Base-by-base conservation (phyloP, 129 eudicot species). In the Artemisia annua region DNA sequence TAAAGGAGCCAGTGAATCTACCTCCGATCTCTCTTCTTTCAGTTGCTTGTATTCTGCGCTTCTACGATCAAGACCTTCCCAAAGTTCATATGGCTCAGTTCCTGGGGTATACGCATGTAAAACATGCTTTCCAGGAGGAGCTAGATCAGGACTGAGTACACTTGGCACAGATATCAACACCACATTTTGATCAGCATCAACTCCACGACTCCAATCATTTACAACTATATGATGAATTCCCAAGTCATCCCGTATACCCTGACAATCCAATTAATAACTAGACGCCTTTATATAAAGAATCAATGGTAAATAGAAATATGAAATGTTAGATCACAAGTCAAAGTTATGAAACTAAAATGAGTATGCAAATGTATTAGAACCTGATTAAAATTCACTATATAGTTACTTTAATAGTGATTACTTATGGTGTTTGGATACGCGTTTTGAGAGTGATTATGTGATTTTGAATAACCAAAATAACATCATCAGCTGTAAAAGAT, bases 151-250 rank as follows among this genome's bases (percentile, higher is more conserved):
- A 76, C 98, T 90, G 62, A 93, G 91, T 48, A 83, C 90, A 73
- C 91, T 93, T 1, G 97, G 98, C 51, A 93, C 91, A 32, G 98
- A 93, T 79, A 93, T 87, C 79, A 93, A 80, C 75, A 93, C 98
- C 46, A 93, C 98, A 63, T 93, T 93, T 82, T 93, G 97, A 83
- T 93, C 98, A 48, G 98, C 97, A 83, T 93, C 98, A 51, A 93
- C 98, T 77, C 98, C 98, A 63, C 96, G 85, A 19, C 64, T 78
- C 98, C 98, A 93, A 50, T 93, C 98, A 77, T 93, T 90, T 57
- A 93, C 98, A 75, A 93, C 97, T 73, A 93, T 90, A 71, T 90
- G 98, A 78, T 93, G 98, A 79, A 93, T 93, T 22, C 96, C 98
- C 66, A 93, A 79, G 81, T 90, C 98, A 56, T 90, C 93, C 11